Evolutionary conservation across 352 stramenopile genomes (phyloP).

Genomic region (Globisporangium emineosum): DNA sequence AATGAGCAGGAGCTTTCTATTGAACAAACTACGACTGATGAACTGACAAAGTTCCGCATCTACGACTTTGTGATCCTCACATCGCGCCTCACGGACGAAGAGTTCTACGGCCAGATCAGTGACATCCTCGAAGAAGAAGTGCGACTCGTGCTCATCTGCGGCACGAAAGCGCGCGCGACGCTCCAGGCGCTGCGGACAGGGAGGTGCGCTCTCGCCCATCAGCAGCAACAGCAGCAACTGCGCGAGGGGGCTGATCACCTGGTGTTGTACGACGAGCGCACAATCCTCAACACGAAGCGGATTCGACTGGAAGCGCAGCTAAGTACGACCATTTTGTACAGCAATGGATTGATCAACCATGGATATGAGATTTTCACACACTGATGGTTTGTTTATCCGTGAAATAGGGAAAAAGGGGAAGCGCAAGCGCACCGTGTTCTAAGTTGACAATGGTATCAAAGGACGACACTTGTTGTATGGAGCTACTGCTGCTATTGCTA

Average conservation of each 20-base stretch:
- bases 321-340: conserved; percentile 6
- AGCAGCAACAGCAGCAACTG: not conserved
- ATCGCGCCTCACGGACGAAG: conserved; percentile 50
- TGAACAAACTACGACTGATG: not conserved
- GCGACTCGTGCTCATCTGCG: conserved; percentile 51
- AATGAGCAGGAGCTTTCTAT: not conserved
- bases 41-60: conserved; percentile 31
- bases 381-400: not conserved
- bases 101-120: conserved; percentile 58
- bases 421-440: conserved; percentile 44
- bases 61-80: conserved; percentile 50
- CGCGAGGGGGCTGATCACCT: not conserved
- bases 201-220: conserved; percentile 41
- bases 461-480: not conserved
- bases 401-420: conserved; percentile 21
- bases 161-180: conserved; percentile 28
- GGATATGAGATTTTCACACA: not conserved
- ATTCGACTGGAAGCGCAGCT: conserved; percentile 9
- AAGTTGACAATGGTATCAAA: not conserved
- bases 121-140: conserved; percentile 32
- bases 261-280: conserved; percentile 22
- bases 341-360: too few relatives aligned
- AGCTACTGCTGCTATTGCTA: conserved; percentile 26
- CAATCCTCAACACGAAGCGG: conserved; percentile 22
- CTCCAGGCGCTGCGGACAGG: conserved; percentile 34